Evolutionary conservation across 225 moss, liverwort and hornwort species (phyloP).

Genomic region (Neckera pumila): DNA sequence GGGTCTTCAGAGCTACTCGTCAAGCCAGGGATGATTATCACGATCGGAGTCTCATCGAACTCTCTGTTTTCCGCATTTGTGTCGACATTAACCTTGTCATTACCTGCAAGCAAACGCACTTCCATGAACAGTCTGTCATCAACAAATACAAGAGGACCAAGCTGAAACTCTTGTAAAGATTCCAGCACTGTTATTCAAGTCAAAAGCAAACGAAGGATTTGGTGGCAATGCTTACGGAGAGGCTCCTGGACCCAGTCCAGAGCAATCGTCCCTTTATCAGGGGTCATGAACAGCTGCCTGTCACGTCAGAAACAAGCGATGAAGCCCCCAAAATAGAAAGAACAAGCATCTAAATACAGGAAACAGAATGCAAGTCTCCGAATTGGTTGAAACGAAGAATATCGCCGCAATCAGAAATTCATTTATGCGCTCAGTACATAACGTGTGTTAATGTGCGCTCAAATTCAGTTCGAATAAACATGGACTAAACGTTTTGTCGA

Average conservation of each 20-base stretch:
- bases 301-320: neutral
- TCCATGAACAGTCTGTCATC: neutral
- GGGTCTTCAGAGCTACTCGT: conserved; percentile 69
- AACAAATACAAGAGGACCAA: neutral
- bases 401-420: neutral
- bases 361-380: neutral
- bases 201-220: neutral
- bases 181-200: neutral
- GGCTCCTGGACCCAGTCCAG: conserved; percentile 70
- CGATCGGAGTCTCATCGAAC: conserved; percentile 62
- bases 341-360: neutral
- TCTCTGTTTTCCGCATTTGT: conserved; percentile 7
- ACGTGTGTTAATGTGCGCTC: too few species aligned
- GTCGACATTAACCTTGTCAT: conserved; percentile 6
- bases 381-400: neutral
- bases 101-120: conserved; percentile 10
- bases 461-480: neutral
- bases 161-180: neutral
- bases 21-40: conserved; percentile 72
- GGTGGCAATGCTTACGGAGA: conserved; percentile 20
- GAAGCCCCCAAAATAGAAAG: neutral
- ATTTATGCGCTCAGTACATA: neutral
- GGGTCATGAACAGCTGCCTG: conserved; percentile 74
- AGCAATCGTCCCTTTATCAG: conserved; percentile 87
- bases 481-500: neutral